These are phyloP conservation scores for Schizochytrium sp. DNA, from an alignment of 108 stramenopile genomes.

Conservation along the genomic window DNA sequence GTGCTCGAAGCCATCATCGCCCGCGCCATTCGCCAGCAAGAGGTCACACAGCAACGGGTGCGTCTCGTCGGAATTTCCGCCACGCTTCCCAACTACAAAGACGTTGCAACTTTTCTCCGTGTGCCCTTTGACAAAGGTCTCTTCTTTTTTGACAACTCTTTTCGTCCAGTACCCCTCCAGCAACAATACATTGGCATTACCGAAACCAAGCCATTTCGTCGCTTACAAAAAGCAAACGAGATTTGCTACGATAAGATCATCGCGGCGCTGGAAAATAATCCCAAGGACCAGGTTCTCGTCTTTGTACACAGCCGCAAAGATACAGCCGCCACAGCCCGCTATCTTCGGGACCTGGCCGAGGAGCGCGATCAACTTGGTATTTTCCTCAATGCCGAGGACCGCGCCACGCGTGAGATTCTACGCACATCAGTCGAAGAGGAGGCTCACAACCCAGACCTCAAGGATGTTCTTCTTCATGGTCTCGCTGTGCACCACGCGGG, in stretches of 20 bases:
- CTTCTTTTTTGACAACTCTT: slow-evolving; percentile 98
- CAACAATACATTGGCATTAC: slow-evolving; percentile 99
- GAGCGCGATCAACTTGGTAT: slow-evolving; percentile 72
- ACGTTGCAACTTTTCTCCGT: slow-evolving; percentile 94
- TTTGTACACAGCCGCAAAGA: slow-evolving; percentile 97
- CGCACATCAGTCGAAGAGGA: slow-evolving; percentile 50
- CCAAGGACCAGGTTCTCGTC: slow-evolving; percentile 77
- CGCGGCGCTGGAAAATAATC: slow-evolving; percentile 60
- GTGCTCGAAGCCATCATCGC: slow-evolving; percentile 94
- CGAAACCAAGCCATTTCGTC: slow-evolving; percentile 93
- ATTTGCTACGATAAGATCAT: slow-evolving; percentile 96
- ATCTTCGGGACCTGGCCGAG: slow-evolving; percentile 82
- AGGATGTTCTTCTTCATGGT: slow-evolving; percentile 87
- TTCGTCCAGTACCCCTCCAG: slow-evolving; percentile 95
- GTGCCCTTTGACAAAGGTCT: slow-evolving; percentile 85
- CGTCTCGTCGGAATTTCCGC: slow-evolving; percentile 94
- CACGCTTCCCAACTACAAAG: slow-evolving; percentile 97
- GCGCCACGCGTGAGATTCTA: slow-evolving; percentile 82
- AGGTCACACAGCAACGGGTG: slow-evolving; percentile 81
- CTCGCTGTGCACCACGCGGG: slow-evolving; percentile 99
- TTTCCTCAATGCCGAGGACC: slow-evolving; percentile 74
- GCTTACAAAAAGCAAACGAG: slow-evolving; percentile 94
- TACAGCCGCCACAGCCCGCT: slow-evolving; percentile 91
- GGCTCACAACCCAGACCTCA: slow-evolving; percentile 79
- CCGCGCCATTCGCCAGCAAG: slow-evolving; percentile 86